These are phyloP conservation scores for Fusarium sp. DNA, from an alignment of 2,329 filamentous ascomycete genomes.

Conservation along the genomic window DNA sequence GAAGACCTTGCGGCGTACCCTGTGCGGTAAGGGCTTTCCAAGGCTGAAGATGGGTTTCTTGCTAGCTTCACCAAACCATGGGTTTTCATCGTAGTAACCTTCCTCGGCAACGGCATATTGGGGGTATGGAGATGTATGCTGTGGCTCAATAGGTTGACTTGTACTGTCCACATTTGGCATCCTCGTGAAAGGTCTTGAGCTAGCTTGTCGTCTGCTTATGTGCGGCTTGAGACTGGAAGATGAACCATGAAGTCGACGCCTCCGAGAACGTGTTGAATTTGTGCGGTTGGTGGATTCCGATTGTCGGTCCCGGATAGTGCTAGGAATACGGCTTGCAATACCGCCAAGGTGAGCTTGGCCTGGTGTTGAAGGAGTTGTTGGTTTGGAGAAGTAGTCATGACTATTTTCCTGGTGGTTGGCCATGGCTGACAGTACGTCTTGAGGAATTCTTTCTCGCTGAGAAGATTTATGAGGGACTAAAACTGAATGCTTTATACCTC, in stretches of 20 bases:
- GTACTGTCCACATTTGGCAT: conserved; percentile 1
- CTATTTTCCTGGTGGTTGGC: conserved; percentile 1
- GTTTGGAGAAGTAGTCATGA: conserved; percentile 23
- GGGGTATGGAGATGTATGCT: conserved; percentile 4
- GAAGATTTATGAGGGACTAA: not conserved
- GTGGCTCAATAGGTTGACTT: not conserved
- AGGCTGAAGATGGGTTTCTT: conserved; percentile 36
- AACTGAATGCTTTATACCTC: conserved; percentile 1
- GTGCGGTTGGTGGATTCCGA: not conserved
- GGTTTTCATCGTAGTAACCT: conserved; percentile 31
- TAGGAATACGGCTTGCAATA: conserved; percentile 20
- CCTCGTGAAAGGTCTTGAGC: not conserved
- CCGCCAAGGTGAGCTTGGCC: conserved; percentile 20
- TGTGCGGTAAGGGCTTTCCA: conserved; percentile 32
- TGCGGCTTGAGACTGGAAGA: conserved; percentile 10
- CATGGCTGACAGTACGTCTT: not conserved
- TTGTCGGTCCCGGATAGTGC: conserved; percentile 18
- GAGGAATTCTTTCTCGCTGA: not conserved
- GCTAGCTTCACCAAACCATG: conserved; percentile 28
- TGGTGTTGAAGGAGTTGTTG: conserved; percentile 11
- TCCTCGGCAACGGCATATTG: conserved; percentile 29
- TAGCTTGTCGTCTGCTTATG: conserved; percentile 3
- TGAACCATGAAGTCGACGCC: not conserved
- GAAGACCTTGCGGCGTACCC: conserved; percentile 18
- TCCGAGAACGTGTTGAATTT: conserved; percentile 3